Evolutionary conservation across 75 land plant genomes (phyloP).

Genomic region (Larix kaempferi): DNA sequence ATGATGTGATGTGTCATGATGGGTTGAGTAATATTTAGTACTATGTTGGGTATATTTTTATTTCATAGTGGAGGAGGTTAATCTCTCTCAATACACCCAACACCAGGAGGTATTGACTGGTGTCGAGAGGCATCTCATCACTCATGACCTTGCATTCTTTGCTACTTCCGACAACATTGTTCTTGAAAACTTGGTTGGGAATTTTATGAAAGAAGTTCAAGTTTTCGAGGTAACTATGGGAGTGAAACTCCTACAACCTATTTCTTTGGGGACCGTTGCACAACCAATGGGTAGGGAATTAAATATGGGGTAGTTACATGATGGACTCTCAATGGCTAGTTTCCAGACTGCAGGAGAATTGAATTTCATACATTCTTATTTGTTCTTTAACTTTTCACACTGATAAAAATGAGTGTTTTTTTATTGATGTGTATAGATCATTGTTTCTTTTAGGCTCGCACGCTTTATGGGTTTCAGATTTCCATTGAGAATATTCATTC

Average conservation of each 20-base stretch:
- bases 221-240: conserved; percentile 43
- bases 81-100: conserved; percentile 52
- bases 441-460: conserved; percentile 49
- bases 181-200: conserved; percentile 71
- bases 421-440: too few relatives aligned
- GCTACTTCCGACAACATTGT: conserved; percentile 92
- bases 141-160: conserved; percentile 82
- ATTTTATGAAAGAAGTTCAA: conserved; percentile 91
- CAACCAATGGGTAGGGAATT: not conserved
- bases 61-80: conserved; percentile 33
- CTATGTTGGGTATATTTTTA: too few relatives aligned
- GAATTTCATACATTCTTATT: too few relatives aligned
- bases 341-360: not conserved
- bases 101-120: conserved; percentile 58
- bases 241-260: too few relatives aligned
- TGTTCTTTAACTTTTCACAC: too few relatives aligned
- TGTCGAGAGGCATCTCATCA: conserved; percentile 74
- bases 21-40: too few relatives aligned
- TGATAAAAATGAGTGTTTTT: not conserved
- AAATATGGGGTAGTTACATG: not conserved
- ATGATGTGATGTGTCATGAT: too few relatives aligned
- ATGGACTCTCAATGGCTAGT: not conserved
- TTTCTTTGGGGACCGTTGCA: too few relatives aligned
- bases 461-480: conserved; percentile 95
- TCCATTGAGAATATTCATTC: conserved; percentile 97